A percentile compares a stretch with the other conserved stretches of the same genome.
These are phyloP conservation scores for Fusarium mangiferae DNA, from an alignment of 2,329 filamentous ascomycete species.

Conservation along the genomic window DNA sequence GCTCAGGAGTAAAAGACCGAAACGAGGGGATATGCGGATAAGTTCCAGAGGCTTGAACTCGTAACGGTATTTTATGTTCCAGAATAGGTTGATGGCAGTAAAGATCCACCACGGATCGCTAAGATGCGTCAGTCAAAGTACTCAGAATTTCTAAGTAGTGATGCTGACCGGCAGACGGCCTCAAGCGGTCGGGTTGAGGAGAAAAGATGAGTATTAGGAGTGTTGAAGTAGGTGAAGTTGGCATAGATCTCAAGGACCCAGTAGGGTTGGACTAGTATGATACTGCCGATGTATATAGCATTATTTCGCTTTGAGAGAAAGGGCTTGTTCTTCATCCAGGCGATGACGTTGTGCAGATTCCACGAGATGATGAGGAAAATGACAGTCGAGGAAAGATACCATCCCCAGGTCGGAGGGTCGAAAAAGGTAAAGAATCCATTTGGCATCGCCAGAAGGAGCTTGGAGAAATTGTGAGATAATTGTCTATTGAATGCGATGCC, in stretches of 20 bases:
- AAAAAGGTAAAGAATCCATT: slow-evolving; percentile 71
- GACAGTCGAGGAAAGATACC: slow-evolving; percentile 71
- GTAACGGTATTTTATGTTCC: slow-evolving; percentile 71
- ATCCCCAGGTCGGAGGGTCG: slow-evolving; percentile 63
- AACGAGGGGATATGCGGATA: slow-evolving; percentile 69
- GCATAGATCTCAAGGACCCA: slow-evolving; percentile 74
- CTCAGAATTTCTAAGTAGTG: not conserved
- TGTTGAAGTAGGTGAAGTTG: slow-evolving; percentile 73
- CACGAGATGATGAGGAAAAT: slow-evolving; percentile 71
- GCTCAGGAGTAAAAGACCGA: slow-evolving; percentile 68
- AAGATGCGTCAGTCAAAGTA: not conserved
- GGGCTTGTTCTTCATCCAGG: slow-evolving; percentile 74
- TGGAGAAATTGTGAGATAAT: slow-evolving; percentile 34
- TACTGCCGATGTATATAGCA: slow-evolving; percentile 66
- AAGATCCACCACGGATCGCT: slow-evolving; percentile 77
- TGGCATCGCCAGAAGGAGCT: slow-evolving; percentile 64
- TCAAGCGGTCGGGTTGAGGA: slow-evolving; percentile 66
- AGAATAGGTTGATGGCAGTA: slow-evolving; percentile 68
- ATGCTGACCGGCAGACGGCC: slow-evolving; percentile 63
- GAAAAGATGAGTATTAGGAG: slow-evolving; percentile 62
- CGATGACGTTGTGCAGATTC: slow-evolving; percentile 72
- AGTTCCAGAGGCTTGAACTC: slow-evolving; percentile 67
- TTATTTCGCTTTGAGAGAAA: slow-evolving; percentile 64
- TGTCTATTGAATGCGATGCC: not conserved
- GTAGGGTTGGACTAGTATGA: slow-evolving; percentile 69